Evolutionary conservation across 306 rosid genomes (phyloP), one percentile per base, ranked within the genome.

Genomic region (Parietaria judaica): DNA sequence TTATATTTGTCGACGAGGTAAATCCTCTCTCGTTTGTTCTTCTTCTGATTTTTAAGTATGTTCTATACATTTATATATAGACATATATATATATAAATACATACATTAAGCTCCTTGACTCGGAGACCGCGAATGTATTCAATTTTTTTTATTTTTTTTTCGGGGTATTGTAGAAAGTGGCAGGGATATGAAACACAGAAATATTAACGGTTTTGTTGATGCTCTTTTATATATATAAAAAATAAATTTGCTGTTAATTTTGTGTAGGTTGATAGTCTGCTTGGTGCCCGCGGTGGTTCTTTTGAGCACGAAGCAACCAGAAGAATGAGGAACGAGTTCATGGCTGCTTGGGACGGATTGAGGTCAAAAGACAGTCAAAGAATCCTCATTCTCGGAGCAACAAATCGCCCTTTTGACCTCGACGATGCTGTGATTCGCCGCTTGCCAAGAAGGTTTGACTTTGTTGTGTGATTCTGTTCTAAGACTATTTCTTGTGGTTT

Each of bases 311-410:
- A 92, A 70, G 99, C 99, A 57, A 88, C 99, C 65, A 84, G 99
- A 75, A 86, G 99, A 82, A 92, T 92, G 99, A 88, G 96, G 81
- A 92, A 92, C 6, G 96, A 92, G 81, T 92, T 92, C 74, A 92
- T 92, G 99, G 95, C 99, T 51, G 99, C 99, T 60, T 92, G 99
- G 99, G 96, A 92, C 57, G 99, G 99, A 74, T 80, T 92, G 80
- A 83, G 96, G 75, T 77, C 99, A 15, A 92, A 92, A 78, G 99
- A 92, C 63, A 82, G 82, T 72, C 95, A 92, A 78, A 78, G 88
- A 78, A 92, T 92, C 57, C 94, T 92, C 55, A 82, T 92, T 74
- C 99, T 92, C 52, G 99, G 99, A 16, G 96, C 96, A 66, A 92
- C 99, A 45, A 92, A 92, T 70, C 79, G 99, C 64, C 99, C 99